phyloP scores from a whole-genome alignment of 345 rosid genomes.

The Eucalyptus erythrocorys region DNA sequence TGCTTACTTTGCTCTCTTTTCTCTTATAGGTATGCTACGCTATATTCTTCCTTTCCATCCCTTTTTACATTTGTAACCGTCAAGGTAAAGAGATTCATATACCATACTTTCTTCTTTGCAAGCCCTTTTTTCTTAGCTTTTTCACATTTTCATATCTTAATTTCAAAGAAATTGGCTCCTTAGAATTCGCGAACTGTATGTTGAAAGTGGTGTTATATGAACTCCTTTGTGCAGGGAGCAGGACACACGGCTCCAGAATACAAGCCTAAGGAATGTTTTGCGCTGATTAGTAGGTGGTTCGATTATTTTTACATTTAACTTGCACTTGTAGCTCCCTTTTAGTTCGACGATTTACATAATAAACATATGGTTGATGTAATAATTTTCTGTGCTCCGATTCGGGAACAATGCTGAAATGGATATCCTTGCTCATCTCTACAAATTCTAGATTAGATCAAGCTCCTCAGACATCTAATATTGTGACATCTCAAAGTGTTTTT shows the following conservation, averaged over 20 bases:
- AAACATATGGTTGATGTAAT: background rate
- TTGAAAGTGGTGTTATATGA: background rate
- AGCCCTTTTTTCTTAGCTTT: background rate
- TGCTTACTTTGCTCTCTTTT: background rate
- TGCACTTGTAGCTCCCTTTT: background rate
- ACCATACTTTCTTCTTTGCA: background rate
- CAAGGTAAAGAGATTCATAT: background rate
- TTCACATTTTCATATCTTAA: background rate
- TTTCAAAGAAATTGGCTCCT: background rate
- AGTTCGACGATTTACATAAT: background rate
- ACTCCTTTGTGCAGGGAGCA: background rate
- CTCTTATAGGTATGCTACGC: background rate
- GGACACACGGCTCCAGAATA: background rate
- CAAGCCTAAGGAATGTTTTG: background rate
- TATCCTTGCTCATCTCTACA: background rate
- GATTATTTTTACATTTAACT: background rate
- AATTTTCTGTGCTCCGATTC: rapidly evolving
- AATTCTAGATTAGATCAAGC: background rate
- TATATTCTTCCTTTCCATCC: background rate
- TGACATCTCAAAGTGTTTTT: background rate
- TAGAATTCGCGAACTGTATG: no score
- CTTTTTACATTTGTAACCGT: background rate
- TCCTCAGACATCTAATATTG: background rate
- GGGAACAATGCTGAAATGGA: background rate
- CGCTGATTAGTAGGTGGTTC: background rate